Base-by-base conservation (phyloP, 139 green algal genomes). In the Marvania coccoides region DNA sequence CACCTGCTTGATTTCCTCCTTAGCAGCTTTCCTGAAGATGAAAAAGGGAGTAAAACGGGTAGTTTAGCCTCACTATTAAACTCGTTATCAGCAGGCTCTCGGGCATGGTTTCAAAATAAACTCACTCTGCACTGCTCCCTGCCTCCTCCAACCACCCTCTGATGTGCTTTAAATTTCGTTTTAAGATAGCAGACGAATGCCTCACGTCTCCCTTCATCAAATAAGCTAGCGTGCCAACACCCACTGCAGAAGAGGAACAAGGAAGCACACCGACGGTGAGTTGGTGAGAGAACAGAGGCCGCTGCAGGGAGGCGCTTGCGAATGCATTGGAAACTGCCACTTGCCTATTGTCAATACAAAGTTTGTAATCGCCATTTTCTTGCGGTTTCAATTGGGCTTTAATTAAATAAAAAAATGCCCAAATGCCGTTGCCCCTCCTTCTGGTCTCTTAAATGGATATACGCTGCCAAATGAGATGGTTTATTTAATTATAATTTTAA, bases 141-240 rank as follows among this genome's bases (percentile, higher is more conserved):
- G 78, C 48, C 73, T 83, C 73, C 47, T 83, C 76, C 6, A 83
- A 40, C 77, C 77, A 83, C 6, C 40, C 57, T 1, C 77, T 63
- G 10, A 83, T 76, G 38, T 74, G 62, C 38, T 70, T 73, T 45
- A 83, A 58, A 39, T 83, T 83, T 14, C 72, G 58, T 31, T 63
- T 64, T 28, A 83, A 37, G 34, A 69, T 79, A 1, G 74, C 54
- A 3, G 77, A 72, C 8, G 58, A 69, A 47, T 40, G 39, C 30
- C 63, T 69, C 24, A 83, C 34, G 47, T 83, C 77, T 13, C 62
- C 55, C 64, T 71, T 83, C 77, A 83, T 83, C 1, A 83, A 53
- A 36, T 70, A 73, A 2, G 70, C 75, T 7, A 83, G 48, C 9
- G 74, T 56, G 15, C 74, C 74, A 23, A 83, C 64, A 28, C 74